Base-by-base conservation (phyloP, 2,329 filamentous ascomycete species). In the Massarina eburnea region DNA sequence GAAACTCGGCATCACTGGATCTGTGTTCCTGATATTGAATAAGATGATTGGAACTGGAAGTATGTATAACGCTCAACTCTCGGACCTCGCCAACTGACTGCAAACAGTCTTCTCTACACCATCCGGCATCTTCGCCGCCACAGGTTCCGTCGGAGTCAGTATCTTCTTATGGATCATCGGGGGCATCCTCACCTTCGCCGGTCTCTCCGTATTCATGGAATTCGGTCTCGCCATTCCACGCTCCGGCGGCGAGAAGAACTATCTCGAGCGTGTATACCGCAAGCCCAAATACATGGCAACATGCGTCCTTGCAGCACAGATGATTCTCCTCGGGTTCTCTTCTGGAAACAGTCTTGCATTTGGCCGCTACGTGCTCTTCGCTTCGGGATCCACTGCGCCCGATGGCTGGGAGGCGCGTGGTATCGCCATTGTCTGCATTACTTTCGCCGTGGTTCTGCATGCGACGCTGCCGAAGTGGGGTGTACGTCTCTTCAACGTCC, bases 161-260 rank as follows among this genome's bases (percentile, higher is more conserved):
- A 63, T 83, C 12, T 68, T 79, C 36, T 63, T 83, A 17, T 83
- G 80, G 80, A 71, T 80, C 1, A 63, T 81, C 8, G 55, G 66
- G 14, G 66, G 64, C 2, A 66, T 83, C 39, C 70, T 85, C 19
- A 80, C 82, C 2, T 81, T 81, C 54, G 77, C 74, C 51, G 82
- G 82, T 18, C 71, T 85, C 10, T 79, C 77, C 43, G 80, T 86
- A 4, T 85, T 80, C 61, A 75, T 85, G 39, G 83, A 85, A 57
- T 84, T 84, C 54, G 82, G 82, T 19, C 73, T 82, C 3, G 80
- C 80, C 3, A 83, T 84, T 27, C 82, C 82, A 2, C 73, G 78
- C 27, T 83, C 80, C 12, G 82, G 83, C 12, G 83, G 83, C 17
- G 82, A 85, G 52, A 85, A 85, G 73, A 82, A 84, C 62, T 85